phyloP scores from a whole-genome alignment of 192 early-diverging fungal genomes.

The Rhizophagus sp. region DNA sequence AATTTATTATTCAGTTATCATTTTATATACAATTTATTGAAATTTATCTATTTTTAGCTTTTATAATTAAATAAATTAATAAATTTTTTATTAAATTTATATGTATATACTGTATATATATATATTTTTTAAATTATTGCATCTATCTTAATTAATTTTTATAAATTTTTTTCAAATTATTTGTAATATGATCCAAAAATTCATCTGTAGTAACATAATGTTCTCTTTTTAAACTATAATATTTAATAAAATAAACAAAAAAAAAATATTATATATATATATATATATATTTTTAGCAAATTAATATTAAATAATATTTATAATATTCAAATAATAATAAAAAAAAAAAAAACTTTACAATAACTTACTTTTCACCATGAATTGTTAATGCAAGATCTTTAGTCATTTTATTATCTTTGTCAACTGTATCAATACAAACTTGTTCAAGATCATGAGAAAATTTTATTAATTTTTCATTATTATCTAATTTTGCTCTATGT shows the following conservation, averaged over 20 bases:
- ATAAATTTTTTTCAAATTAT: background rate
- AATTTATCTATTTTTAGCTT: too few species aligned
- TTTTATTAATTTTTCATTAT: slow-evolving; percentile 69
- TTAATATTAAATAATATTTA: too few species aligned
- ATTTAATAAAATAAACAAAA: too few species aligned
- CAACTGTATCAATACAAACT: slow-evolving; percentile 86
- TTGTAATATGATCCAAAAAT: background rate
- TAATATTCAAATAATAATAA: background rate
- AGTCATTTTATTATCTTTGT: slow-evolving; percentile 83
- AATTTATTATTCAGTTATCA: too few species aligned
- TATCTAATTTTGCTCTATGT: slow-evolving; percentile 92
- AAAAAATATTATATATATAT: too few species aligned
- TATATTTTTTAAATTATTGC: too few species aligned
- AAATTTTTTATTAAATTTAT: too few species aligned
- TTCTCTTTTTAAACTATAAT: background rate
- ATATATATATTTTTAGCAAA: too few species aligned
- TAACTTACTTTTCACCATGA: slow-evolving; percentile 67
- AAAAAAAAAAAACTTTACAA: background rate
- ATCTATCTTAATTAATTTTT: background rate
- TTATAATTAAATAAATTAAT: too few species aligned
- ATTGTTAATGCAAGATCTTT: slow-evolving; percentile 95
- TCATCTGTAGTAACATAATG: background rate
- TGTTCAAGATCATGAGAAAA: slow-evolving; percentile 84
- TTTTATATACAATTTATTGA: too few species aligned
- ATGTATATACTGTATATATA: too few species aligned